Percentiles rank a stretch among this genome's conserved stretches.
These are phyloP conservation scores for Chaetomium sp. DNA, from an alignment of 2,329 filamentous ascomycete genomes.

Conservation along the genomic window DNA sequence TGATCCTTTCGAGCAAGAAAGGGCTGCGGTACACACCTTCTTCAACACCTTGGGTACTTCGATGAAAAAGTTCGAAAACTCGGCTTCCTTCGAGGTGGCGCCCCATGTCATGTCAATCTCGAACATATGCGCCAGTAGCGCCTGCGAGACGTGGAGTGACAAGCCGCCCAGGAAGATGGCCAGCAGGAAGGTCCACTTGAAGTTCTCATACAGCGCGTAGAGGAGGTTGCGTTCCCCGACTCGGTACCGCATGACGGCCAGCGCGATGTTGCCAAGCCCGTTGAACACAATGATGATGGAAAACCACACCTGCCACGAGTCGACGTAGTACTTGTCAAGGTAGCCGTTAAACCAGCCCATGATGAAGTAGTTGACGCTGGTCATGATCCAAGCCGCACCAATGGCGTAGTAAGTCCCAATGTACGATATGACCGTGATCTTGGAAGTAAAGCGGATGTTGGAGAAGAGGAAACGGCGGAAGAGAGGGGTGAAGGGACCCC, in stretches of 20 bases:
- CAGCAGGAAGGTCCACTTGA: slow-evolving; percentile 74
- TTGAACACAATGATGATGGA: slow-evolving; percentile 79
- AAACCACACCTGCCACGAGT: slow-evolving; percentile 79
- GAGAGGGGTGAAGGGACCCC: slow-evolving; percentile 76
- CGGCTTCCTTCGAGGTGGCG: slow-evolving; percentile 79
- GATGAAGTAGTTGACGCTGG: slow-evolving; percentile 72
- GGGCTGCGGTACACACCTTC: slow-evolving; percentile 60
- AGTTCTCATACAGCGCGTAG: slow-evolving; percentile 60
- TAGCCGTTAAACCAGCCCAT: slow-evolving; percentile 76
- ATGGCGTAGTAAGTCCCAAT: slow-evolving; percentile 82
- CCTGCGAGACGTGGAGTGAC: slow-evolving; percentile 78
- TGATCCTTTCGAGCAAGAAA: slow-evolving; percentile 26
- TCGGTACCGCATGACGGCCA: slow-evolving; percentile 74
- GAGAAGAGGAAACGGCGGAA: slow-evolving; percentile 75
- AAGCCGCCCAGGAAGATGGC: slow-evolving; percentile 83
- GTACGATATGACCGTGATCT: slow-evolving; percentile 75
- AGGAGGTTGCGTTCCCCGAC: slow-evolving; percentile 64
- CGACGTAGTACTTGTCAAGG: slow-evolving; percentile 78
- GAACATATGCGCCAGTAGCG: slow-evolving; percentile 80
- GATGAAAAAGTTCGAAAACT: slow-evolving; percentile 81
- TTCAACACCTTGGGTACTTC: slow-evolving; percentile 78
- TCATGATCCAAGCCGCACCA: slow-evolving; percentile 74
- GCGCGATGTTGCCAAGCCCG: slow-evolving; percentile 70
- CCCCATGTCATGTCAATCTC: slow-evolving; percentile 86
- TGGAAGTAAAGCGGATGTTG: slow-evolving; percentile 73